Evolutionary conservation across 345 rosid genomes (phyloP), one percentile per base, ranked within the genome.

Genomic region (Gossypium ekmanianum): DNA sequence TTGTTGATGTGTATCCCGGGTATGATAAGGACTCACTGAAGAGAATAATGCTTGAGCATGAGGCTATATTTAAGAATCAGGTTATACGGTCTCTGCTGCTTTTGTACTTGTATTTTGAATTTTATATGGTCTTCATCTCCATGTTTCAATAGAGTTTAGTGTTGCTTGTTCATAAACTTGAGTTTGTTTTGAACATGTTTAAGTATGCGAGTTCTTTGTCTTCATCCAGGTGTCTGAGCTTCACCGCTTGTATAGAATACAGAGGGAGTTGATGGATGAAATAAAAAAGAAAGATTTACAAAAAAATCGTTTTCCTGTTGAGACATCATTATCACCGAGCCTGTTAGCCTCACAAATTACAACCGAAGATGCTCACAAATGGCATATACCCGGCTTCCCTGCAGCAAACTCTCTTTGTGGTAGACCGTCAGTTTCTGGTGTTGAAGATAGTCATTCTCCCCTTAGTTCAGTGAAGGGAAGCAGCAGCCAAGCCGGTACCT

Each of bases 21-120:
- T 77, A 84, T 51, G 92, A 87, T 70, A 92, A 80, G 81, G 92
- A 87, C 74, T 70, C 71, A 48, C 80, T 92, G 82, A 92, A 88
- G 85, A 90, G 50, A 68, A 92, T 83, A 54, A 92, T 94, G 87
- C 91, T 94, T 41, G 84, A 91, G 82, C 98, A 94, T 45, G 98
- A 94, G 79, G 88, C 92, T 27, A 83, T 82, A 18, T 94, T 94
- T 74, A 89, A 85, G 92, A 68, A 87, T 43, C 98, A 94, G 97
- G 98, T 94, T 80, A 54, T 54, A 22, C 54, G 34, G 11, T 56
- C 72, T 72, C 52, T 26, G 71, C 12, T 71, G 24, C 54, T 51
- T 55, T 22, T 61, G 18, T 68, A 41, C 18, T 7, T 68, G 27
- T 24, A 48, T 47, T 34, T 34, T 34, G 5, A 34, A 34, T 17